phyloP scores from a whole-genome alignment of 1,139 yeast genomes.

The Lodderomyces orthopsilosis region DNA sequence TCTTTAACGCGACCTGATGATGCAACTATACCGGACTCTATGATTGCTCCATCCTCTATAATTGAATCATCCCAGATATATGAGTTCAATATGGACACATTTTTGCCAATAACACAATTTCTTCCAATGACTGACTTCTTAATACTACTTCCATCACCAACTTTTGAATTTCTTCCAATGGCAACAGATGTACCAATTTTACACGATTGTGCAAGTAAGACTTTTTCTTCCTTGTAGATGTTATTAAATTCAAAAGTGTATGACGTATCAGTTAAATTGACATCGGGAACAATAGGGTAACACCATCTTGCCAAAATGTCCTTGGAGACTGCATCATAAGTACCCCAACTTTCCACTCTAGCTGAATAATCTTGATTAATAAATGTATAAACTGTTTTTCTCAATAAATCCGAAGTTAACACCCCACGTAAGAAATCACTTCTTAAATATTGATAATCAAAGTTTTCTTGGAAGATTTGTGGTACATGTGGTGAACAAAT shows the following conservation, averaged over 20 bases:
- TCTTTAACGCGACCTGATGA: conserved; percentile 53
- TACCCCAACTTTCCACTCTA: conserved; percentile 89
- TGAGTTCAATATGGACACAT: conserved; percentile 66
- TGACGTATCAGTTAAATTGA: conserved; percentile 69
- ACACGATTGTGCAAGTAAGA: conserved; percentile 90
- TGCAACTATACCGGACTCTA: conserved; percentile 71
- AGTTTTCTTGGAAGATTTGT: conserved; percentile 91
- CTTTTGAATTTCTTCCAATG: conserved; percentile 69
- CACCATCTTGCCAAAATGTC: conserved; percentile 90
- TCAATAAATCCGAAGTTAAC: conserved; percentile 82
- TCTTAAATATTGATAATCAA: conserved; percentile 86
- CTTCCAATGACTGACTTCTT: conserved; percentile 78
- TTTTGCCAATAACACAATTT: conserved; percentile 77
- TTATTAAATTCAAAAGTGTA: conserved; percentile 81
- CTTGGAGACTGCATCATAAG: conserved; percentile 89
- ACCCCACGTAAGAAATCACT: conserved; percentile 89
- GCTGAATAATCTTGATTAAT: conserved; percentile 74
- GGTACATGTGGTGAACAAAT: conserved; percentile 95
- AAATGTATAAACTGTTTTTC: conserved; percentile 87
- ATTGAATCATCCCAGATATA: conserved; percentile 83
- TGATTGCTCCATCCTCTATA: conserved; percentile 61
- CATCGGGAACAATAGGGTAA: conserved; percentile 88
- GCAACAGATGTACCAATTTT: conserved; percentile 72
- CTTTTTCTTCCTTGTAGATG: conserved; percentile 79
- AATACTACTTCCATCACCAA: conserved; percentile 57